Percentiles rank a stretch among this genome's conserved stretches.
phyloP scores from a whole-genome alignment of 2,329 filamentous ascomycete species.

The Beauveria bassiana region DNA sequence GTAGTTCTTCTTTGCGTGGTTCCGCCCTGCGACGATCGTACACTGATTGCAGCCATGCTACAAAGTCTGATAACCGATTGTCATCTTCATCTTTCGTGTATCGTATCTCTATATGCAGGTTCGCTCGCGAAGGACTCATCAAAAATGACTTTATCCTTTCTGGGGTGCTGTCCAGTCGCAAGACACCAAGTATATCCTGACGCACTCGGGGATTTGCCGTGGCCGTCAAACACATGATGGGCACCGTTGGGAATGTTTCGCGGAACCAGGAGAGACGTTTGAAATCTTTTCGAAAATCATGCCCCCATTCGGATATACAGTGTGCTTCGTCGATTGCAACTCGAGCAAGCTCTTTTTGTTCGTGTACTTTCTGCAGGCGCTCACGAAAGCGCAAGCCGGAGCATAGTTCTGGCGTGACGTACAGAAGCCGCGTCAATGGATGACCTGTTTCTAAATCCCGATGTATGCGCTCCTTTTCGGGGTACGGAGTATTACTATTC shows the following conservation, averaged over 20 bases:
- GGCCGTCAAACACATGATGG: conserved; percentile 87
- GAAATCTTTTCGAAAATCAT: conserved; percentile 93
- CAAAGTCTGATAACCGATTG: conserved; percentile 63
- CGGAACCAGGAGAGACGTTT: conserved; percentile 83
- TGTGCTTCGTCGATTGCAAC: conserved; percentile 92
- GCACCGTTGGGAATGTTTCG: conserved; percentile 70
- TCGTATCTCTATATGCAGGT: conserved; percentile 84
- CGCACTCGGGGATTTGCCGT: conserved; percentile 79
- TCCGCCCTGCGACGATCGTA: conserved; percentile 59
- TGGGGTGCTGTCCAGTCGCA: conserved; percentile 55
- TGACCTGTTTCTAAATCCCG: conserved; percentile 82
- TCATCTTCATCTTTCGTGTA: conserved; percentile 73
- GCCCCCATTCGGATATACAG: conserved; percentile 96
- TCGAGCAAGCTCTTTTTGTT: conserved; percentile 76
- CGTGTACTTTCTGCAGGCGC: conserved; percentile 63
- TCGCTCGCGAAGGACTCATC: conserved; percentile 75
- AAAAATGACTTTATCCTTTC: conserved; percentile 65
- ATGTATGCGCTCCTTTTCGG: conserved; percentile 61
- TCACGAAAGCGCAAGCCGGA: conserved; percentile 69
- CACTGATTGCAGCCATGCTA: conserved; percentile 67
- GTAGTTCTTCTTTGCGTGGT: conserved; percentile 51
- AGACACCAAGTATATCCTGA: conserved; percentile 69
- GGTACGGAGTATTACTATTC: conserved; percentile 68
- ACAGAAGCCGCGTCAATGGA: conserved; percentile 73
- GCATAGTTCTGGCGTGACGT: conserved; percentile 90